A percentile compares a stretch with the other conserved stretches of the same genome.
phyloP scores from a whole-genome alignment of 2,329 filamentous ascomycete genomes.

The Fusarium sterilihyphosum region DNA sequence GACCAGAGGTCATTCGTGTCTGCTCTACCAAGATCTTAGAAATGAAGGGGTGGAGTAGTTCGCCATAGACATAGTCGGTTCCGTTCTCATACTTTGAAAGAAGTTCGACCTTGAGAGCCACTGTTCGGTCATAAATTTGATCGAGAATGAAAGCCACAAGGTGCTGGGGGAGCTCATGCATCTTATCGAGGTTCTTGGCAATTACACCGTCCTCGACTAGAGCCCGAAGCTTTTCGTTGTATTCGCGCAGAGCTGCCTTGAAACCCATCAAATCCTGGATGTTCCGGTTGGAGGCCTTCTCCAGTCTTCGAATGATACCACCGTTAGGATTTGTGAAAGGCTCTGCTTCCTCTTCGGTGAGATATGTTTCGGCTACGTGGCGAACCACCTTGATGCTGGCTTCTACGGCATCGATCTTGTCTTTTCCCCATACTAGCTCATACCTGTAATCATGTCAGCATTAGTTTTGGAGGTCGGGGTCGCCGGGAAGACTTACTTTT shows the following conservation, averaged over 20 bases:
- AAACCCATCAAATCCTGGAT: constrained; percentile 75
- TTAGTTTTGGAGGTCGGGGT: background rate
- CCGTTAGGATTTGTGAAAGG: constrained; percentile 76
- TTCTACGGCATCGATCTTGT: constrained; percentile 80
- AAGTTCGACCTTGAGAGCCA: constrained; percentile 86
- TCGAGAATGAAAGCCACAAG: constrained; percentile 83
- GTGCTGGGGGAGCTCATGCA: constrained; percentile 74
- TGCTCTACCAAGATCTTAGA: constrained; percentile 81
- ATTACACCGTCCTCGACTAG: constrained; percentile 78
- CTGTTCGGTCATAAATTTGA: constrained; percentile 91
- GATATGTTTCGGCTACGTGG: constrained; percentile 78
- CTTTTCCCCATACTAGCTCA: constrained; percentile 79
- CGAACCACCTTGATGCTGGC: constrained; percentile 77
- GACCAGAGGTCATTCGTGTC: constrained; percentile 79
- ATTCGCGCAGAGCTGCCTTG: constrained; percentile 75
- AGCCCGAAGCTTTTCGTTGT: constrained; percentile 76
- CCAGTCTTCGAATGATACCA: constrained; percentile 80
- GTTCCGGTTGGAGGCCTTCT: constrained; percentile 75
- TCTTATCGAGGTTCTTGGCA: constrained; percentile 73
- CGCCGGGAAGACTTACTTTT: constrained; percentile 62
- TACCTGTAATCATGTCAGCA: constrained; percentile 46
- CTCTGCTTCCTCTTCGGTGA: constrained; percentile 74
- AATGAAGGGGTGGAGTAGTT: constrained; percentile 86
- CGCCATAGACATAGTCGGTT: constrained; percentile 93
- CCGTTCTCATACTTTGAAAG: constrained; percentile 89